Base-by-base conservation (phyloP, 148 eudicot species). In the Rhododendron kiyosumense region DNA sequence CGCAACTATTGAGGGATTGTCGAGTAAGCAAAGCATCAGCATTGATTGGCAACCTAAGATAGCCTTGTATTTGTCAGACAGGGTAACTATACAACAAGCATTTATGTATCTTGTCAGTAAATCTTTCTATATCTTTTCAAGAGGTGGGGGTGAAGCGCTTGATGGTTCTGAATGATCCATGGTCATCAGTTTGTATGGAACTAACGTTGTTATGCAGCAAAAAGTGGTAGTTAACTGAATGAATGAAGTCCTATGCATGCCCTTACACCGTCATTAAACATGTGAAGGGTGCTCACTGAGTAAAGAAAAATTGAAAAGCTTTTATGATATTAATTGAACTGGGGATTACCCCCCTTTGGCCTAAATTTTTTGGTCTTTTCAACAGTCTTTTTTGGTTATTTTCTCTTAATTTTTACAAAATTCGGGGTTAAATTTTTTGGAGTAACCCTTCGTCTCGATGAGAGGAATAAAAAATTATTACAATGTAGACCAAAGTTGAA, bases 181-280 rank as follows among this genome's bases (percentile, higher is more conserved):
- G 30, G 74, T 67, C 74, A 67, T 67, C 74, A 2, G 0, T 26
- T 5, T 12, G 7, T 9, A 7, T n/a, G 12, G 74, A 26, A 67
- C 74, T 7, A 67, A 67, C 10, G 52, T 7, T 20, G 51, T 28
- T 10, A 78, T 20, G 48, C 51, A 78, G 49, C 48, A 77, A 77
- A 15, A 41, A 10, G 81, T 8, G 81, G 48, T 13, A 78, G 12
- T 9, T 24, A 24, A 24, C 48, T 78, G 75, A 30, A 11, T 69
- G 38, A 69, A 22, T 63, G 26, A n/a, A 63, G 71, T n/a, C 71
- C 61, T 81, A 52, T 7, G 20, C 76, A 30, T 32, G 24, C 41
- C 83, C 83, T 81, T 52, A 30, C n/a, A 32, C 59, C 67, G 52
- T 81, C 83, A 81, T 34, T 57, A 24, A 81, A 32, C 30, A 81